Conservation (phyloP, 2,329 filamentous ascomycete genomes). For the Xylaria sp. region DNA sequence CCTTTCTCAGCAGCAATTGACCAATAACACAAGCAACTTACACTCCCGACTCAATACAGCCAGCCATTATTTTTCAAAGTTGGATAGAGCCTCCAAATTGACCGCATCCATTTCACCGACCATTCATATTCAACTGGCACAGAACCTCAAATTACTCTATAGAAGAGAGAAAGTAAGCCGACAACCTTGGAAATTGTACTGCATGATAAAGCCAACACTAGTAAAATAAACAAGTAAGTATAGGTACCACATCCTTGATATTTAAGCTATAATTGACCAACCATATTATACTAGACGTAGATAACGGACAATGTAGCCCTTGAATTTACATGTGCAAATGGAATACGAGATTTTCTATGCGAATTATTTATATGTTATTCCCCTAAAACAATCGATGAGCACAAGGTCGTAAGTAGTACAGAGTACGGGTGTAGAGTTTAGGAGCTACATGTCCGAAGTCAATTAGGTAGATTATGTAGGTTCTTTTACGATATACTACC, state of each 20-base stretch:
- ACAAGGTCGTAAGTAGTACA: no score
- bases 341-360: background rate
- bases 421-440: no score
- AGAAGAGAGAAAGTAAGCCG: no score
- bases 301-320: background rate
- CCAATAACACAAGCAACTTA: slow-evolving; percentile 17
- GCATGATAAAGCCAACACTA: background rate
- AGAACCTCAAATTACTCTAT: background rate
- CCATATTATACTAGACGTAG: background rate
- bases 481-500: no score
- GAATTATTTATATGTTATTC: background rate
- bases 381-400: no score
- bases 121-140: background rate
- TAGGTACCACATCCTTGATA: background rate
- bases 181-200: background rate
- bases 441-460: no score
- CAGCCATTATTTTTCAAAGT: slow-evolving; percentile 7
- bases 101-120: slow-evolving; percentile 15
- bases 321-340: background rate
- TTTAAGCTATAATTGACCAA: background rate
- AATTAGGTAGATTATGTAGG: no score
- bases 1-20: slow-evolving; percentile 17
- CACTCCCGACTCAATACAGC: slow-evolving; percentile 11
- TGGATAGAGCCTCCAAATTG: slow-evolving; percentile 20
- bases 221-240: background rate